A percentile compares a stretch with the other conserved stretches of the same genome.
These are phyloP conservation scores for Trametes sanguinea DNA, from an alignment of 768 basidiomycete genomes.

Conservation along the genomic window DNA sequence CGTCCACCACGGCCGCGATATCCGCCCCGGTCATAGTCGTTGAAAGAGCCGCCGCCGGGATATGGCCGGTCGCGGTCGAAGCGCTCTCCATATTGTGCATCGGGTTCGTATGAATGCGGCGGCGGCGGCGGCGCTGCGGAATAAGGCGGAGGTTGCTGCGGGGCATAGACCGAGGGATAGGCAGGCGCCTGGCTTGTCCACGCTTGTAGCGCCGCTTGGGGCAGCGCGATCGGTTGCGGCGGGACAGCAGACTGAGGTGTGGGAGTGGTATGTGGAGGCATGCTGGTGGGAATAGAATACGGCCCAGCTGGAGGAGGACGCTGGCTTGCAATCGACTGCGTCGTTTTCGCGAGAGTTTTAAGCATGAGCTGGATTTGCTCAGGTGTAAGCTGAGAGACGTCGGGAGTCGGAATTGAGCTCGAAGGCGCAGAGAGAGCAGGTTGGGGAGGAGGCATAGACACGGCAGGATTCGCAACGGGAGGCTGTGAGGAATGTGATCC, in stretches of 20 bases:
- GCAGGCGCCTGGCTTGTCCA: slow-evolving; percentile 17
- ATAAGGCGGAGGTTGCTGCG: slow-evolving; percentile 23
- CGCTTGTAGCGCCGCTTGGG: slow-evolving; percentile 29
- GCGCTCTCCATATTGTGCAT: slow-evolving; percentile 33
- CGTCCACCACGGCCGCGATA: background rate
- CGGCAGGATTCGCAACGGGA: background rate
- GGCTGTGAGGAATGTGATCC: background rate
- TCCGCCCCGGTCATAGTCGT: background rate
- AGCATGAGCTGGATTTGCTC: slow-evolving; percentile 75
- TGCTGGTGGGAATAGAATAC: slow-evolving; percentile 31
- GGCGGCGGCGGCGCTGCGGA: background rate
- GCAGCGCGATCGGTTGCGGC: slow-evolving; percentile 19
- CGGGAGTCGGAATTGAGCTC: slow-evolving; percentile 54
- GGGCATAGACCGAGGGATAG: slow-evolving; percentile 28
- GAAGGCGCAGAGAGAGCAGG: slow-evolving; percentile 26
- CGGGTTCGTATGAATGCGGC: slow-evolving; percentile 23
- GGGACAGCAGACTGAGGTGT: slow-evolving; percentile 22
- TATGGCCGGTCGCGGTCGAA: slow-evolving; percentile 19
- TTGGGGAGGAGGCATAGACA: slow-evolving; percentile 7
- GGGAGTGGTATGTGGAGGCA: slow-evolving; percentile 31
- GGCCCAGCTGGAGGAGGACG: slow-evolving; percentile 33
- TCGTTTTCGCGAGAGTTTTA: slow-evolving; percentile 51
- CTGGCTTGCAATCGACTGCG: slow-evolving; percentile 23
- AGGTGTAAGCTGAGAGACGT: slow-evolving; percentile 72
- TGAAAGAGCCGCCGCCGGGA: background rate